Evolutionary conservation across 2,329 filamentous ascomycete genomes (phyloP).

Genomic region (Setomelanomma holmii): DNA sequence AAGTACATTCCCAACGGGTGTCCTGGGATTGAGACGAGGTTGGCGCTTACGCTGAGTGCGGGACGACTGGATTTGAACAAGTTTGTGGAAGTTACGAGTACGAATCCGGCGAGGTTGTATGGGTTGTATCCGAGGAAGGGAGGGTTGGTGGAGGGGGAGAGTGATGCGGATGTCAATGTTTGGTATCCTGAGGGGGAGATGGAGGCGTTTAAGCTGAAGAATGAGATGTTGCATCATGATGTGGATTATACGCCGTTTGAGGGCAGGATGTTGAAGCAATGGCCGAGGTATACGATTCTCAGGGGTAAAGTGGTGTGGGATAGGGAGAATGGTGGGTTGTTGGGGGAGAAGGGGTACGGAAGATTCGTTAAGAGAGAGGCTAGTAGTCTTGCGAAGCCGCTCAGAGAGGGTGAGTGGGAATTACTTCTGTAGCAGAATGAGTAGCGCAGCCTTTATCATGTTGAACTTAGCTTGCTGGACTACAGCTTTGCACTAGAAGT

Average conservation of each 20-base stretch:
- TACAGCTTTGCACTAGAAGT: neutral
- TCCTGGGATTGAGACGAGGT: conserved; percentile 64
- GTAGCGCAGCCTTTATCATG: too few relatives aligned
- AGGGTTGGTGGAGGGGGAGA: conserved; percentile 56
- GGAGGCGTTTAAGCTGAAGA: conserved; percentile 56
- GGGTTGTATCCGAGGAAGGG: conserved; percentile 62
- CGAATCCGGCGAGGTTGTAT: conserved; percentile 66
- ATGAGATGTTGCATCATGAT: conserved; percentile 65
- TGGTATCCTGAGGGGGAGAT: conserved; percentile 53
- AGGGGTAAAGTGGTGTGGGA: conserved; percentile 67
- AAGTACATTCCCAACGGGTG: conserved; percentile 66
- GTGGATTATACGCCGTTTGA: conserved; percentile 71
- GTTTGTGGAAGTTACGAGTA: conserved; percentile 63
- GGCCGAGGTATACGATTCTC: conserved; percentile 68
- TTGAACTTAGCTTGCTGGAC: too few relatives aligned
- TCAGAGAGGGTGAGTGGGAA: conserved; percentile 28
- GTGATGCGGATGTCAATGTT: conserved; percentile 64
- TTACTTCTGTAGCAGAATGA: conserved; percentile 15
- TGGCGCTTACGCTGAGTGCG: conserved; percentile 55
- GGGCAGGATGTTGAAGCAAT: conserved; percentile 63
- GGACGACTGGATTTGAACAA: conserved; percentile 54
- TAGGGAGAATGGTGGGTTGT: conserved; percentile 58
- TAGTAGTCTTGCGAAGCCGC: conserved; percentile 48
- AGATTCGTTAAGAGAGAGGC: conserved; percentile 56
- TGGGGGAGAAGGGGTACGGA: conserved; percentile 59